Evolutionary conservation across 768 basidiomycete species (phyloP).

Genomic region (Mycena floridula): DNA sequence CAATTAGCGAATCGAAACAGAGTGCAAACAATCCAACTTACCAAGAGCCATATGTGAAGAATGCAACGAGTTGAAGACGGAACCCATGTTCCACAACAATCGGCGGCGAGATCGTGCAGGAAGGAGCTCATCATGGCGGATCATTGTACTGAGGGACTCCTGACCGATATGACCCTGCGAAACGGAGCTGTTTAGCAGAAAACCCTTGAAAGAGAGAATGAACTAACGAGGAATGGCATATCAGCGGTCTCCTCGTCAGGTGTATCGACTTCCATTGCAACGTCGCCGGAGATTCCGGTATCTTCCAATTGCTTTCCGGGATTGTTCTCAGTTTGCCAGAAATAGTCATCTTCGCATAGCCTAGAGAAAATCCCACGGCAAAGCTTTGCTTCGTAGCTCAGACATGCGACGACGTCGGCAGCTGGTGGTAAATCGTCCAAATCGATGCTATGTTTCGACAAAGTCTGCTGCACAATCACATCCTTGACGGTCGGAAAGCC

Average conservation of each 20-base stretch:
- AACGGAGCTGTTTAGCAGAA: too few species aligned
- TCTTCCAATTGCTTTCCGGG: too few species aligned
- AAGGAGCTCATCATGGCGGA: constrained; percentile 63
- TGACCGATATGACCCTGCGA: constrained; percentile 63
- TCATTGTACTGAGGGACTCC: constrained; percentile 68
- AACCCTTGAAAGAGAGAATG: too few species aligned
- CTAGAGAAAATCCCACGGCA: constrained; percentile 43
- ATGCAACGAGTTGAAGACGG: constrained; percentile 33
- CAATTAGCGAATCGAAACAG: neutral
- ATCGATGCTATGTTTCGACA: constrained; percentile 44
- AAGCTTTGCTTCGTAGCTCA: constrained; percentile 41
- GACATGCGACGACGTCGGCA: constrained; percentile 41
- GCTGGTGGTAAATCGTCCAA: constrained; percentile 51
- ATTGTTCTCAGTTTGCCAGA: constrained; percentile 2
- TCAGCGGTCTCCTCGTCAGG: too few species aligned
- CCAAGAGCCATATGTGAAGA: constrained; percentile 55
- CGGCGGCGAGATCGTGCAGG: constrained; percentile 54
- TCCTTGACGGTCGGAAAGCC: constrained; percentile 35
- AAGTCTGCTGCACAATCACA: constrained; percentile 36
- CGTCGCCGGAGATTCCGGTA: too few species aligned
- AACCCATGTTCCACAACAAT: constrained; percentile 23
- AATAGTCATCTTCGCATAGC: constrained; percentile 4
- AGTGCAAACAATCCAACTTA: constrained; percentile 20
- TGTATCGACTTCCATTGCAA: too few species aligned
- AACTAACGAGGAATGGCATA: too few species aligned